Evolutionary conservation across 73 alveolate species (phyloP), one percentile per base, ranked within the genome.

Genomic region (Tetrahymena borealis): DNA sequence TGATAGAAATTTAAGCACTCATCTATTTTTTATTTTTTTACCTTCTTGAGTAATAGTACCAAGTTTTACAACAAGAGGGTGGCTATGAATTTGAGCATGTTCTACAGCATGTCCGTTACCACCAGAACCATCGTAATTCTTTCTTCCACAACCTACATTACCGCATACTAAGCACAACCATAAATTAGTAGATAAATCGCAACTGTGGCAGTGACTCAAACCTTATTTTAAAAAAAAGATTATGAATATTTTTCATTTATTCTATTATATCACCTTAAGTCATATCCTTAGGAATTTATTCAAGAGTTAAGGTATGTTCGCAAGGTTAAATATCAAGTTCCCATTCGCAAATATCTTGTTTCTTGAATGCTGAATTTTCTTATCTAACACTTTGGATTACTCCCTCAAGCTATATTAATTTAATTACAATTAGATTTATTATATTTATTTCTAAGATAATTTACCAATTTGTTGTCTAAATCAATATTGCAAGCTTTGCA

Each of bases 21-120:
- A n/a, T n/a, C n/a, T n/a, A n/a, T n/a, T n/a, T n/a, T n/a, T n/a
- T n/a, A n/a, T n/a, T n/a, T n/a, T n/a, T n/a, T n/a, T 97, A 38
- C 99, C 99, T 93, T 98, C 99, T 31, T 99, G 99, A 12, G 99
- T 99, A 94, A 99, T 99, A 15, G 99, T 99, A 9, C 99, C 99
- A 37, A 99, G 94, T 96, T 99, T 99, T 94, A 98, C 99, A 12
- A 99, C 99, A 39, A 99, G 90, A 32, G 99, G 98, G 96, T 99
- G 99, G 33, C 94, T 78, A 2, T 98, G 93, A 15, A 91, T 94
- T 90, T 98, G 93, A 93, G 91, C 94, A 93, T 99, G 99, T 37
- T 91, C 99, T 18, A 98, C 96, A 10, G 99, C 99, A 91, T 99
- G 99, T 78, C 97, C 97, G 94, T 99, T 99, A 28, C 99, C 99